Percentiles rank a stretch among this genome's conserved stretches.
Evolutionary conservation across 2,329 filamentous ascomycete species (phyloP).

Genomic region (Calonectria pteridis): DNA sequence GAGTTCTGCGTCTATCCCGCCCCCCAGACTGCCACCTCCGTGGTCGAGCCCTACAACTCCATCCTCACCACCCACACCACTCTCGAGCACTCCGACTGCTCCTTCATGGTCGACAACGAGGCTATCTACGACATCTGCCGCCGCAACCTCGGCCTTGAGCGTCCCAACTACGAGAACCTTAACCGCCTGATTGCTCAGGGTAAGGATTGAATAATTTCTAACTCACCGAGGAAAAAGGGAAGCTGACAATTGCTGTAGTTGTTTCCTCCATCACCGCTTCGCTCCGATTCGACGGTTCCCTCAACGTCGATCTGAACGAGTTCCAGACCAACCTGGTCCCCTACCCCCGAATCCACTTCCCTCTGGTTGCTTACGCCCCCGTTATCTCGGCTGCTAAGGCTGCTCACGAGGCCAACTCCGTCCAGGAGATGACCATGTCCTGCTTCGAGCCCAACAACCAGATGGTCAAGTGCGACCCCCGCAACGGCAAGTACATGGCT

Average conservation of each 20-base stretch:
- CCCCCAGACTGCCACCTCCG: conserved; percentile 95
- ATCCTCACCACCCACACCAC: conserved; percentile 99
- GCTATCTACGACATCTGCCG: conserved; percentile 99
- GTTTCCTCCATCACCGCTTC: conserved; percentile 99
- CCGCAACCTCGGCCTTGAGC: conserved; percentile 95
- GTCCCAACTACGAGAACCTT: conserved; percentile 98
- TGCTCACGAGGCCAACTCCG: conserved; percentile 97
- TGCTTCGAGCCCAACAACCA: conserved; percentile 99
- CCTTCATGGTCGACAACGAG: conserved; percentile 99
- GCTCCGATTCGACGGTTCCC: conserved; percentile 96
- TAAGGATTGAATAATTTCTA: conserved; percentile 54
- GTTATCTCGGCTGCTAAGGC: conserved; percentile 96
- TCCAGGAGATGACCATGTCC: conserved; percentile 97
- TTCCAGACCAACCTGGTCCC: conserved; percentile 99
- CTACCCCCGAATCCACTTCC: conserved; percentile 99
- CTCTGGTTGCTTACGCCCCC: conserved; percentile 94
- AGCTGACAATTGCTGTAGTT: conserved; percentile 65
- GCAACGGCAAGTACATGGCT: conserved; percentile 99
- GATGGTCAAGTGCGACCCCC: conserved; percentile 99
- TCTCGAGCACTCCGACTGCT: conserved; percentile 99
- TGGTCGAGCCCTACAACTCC: conserved; percentile 99
- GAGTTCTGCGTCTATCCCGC: conserved; percentile 99
- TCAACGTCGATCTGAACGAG: conserved; percentile 99
- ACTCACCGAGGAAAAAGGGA: neutral
- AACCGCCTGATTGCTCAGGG: conserved; percentile 98